Conservation (phyloP, 371 early-diverging fungal species). For the Saksenaea vasiformis region DNA sequence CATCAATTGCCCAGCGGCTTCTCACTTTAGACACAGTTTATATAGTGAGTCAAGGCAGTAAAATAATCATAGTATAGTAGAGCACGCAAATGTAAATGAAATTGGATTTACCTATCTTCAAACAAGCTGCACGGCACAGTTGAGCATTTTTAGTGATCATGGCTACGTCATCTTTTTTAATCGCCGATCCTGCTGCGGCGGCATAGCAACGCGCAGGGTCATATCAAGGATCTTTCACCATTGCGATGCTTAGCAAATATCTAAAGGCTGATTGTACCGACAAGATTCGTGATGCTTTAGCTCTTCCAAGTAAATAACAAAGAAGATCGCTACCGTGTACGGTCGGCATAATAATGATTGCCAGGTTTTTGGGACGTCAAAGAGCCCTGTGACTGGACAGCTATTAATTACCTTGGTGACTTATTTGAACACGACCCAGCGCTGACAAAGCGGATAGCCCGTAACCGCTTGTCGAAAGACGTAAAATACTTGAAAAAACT, state of each 20-base stretch:
- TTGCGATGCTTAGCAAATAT: slow-evolving; percentile 3
- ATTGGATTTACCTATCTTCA: not conserved
- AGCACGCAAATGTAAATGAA: slow-evolving; percentile 2
- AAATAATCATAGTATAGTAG: slow-evolving; percentile 2
- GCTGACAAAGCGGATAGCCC: not conserved
- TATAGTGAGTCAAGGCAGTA: not conserved
- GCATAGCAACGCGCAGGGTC: not conserved
- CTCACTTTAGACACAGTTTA: not conserved
- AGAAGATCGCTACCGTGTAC: no score
- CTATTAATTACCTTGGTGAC: slow-evolving; percentile 4
- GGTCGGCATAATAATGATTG: no score
- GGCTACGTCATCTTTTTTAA: slow-evolving; percentile 1
- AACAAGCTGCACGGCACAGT: not conserved
- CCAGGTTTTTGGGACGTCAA: not conserved
- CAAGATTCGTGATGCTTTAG: no score
- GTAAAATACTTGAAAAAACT: slow-evolving; percentile 8
- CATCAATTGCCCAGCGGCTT: slow-evolving; percentile 4
- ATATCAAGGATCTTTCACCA: slow-evolving; percentile 5
- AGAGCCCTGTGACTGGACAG: not conserved
- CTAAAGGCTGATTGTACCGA: not conserved
- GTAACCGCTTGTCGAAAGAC: not conserved
- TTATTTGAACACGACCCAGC: slow-evolving; percentile 3
- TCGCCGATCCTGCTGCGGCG: slow-evolving; percentile 3
- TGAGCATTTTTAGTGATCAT: not conserved
- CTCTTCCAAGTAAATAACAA: no score